Evolutionary conservation across 257 asterid genomes (phyloP).

Genomic region (Gentiana straminea): DNA sequence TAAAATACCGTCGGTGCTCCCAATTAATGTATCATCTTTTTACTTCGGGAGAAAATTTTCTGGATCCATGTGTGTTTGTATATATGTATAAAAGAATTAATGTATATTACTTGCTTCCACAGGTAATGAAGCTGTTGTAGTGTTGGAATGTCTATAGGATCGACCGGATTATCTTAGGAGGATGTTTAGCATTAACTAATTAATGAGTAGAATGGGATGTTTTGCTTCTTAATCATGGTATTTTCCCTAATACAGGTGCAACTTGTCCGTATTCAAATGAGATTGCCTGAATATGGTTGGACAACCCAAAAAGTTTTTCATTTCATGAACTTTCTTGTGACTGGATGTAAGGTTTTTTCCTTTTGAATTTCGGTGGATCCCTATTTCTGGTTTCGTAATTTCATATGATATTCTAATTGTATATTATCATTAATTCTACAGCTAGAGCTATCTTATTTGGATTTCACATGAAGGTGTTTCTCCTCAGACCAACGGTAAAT

Average conservation of each 20-base stretch:
- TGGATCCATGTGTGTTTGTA: too few species aligned
- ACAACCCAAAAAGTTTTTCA: slow-evolving; percentile 35
- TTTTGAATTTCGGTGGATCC: slow-evolving; percentile 6
- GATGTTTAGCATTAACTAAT: too few species aligned
- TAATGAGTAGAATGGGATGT: too few species aligned
- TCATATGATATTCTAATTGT: background rate
- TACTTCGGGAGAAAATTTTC: too few species aligned
- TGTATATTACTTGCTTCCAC: too few species aligned
- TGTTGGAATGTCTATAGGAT: too few species aligned
- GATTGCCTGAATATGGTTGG: slow-evolving; percentile 32
- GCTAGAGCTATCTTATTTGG: slow-evolving; percentile 27
- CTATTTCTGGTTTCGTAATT: background rate
- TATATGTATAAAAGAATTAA: too few species aligned
- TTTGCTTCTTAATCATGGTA: background rate
- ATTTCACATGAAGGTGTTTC: slow-evolving; percentile 11
- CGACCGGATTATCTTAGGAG: too few species aligned
- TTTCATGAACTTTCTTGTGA: slow-evolving; percentile 30
- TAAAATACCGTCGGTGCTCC: too few species aligned
- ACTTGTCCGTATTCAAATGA: slow-evolving; percentile 23
- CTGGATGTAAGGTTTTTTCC: slow-evolving; percentile 23
- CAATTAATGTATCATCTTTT: too few species aligned
- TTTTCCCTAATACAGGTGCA: slow-evolving; percentile 23
- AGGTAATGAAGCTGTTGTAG: too few species aligned
- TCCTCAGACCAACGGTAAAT: slow-evolving; percentile 15
- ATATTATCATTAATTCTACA: background rate